Conservation (phyloP, 805 yeast species). For the Ogataea trehaloabstinens region DNA sequence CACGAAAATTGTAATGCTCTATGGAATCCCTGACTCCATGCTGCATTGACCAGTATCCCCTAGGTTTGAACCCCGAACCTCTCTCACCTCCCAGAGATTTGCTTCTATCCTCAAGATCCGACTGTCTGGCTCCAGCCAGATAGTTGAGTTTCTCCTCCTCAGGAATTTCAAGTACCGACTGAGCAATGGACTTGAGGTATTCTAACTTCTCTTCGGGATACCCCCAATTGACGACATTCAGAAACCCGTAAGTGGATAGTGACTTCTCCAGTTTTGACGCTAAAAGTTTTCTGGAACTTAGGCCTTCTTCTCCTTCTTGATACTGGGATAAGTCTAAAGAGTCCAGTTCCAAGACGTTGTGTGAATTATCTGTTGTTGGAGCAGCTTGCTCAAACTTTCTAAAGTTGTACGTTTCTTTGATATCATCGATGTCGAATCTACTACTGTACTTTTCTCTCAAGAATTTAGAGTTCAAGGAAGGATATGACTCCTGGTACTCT, state of each 20-base stretch:
- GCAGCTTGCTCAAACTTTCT: slow-evolving; percentile 30
- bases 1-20: slow-evolving; percentile 42
- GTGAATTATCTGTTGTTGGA: slow-evolving; percentile 11
- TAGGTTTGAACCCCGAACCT: slow-evolving; percentile 47
- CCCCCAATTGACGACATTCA: slow-evolving; percentile 42
- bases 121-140: slow-evolving; percentile 39
- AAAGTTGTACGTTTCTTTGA: slow-evolving; percentile 28
- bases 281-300: slow-evolving; percentile 28
- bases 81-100: slow-evolving; percentile 42
- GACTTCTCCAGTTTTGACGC: slow-evolving; percentile 41
- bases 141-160: slow-evolving; percentile 38
- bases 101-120: slow-evolving; percentile 25
- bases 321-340: slow-evolving; percentile 38
- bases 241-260: slow-evolving; percentile 42
- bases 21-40: slow-evolving; percentile 43
- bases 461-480: no score
- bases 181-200: slow-evolving; percentile 39
- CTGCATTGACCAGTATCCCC: slow-evolving; percentile 46
- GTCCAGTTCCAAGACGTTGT: slow-evolving; percentile 29
- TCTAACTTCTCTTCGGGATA: slow-evolving; percentile 33
- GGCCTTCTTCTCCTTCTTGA: slow-evolving; percentile 36
- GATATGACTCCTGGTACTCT: no score
- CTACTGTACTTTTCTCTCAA: no score
- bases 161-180: slow-evolving; percentile 39
- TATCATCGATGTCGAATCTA: slow-evolving; percentile 8